Percentiles rank a stretch among this genome's conserved stretches.
These are phyloP conservation scores for Hypseocharis bilobata DNA, from an alignment of 441 rosid species.

Conservation along the genomic window DNA sequence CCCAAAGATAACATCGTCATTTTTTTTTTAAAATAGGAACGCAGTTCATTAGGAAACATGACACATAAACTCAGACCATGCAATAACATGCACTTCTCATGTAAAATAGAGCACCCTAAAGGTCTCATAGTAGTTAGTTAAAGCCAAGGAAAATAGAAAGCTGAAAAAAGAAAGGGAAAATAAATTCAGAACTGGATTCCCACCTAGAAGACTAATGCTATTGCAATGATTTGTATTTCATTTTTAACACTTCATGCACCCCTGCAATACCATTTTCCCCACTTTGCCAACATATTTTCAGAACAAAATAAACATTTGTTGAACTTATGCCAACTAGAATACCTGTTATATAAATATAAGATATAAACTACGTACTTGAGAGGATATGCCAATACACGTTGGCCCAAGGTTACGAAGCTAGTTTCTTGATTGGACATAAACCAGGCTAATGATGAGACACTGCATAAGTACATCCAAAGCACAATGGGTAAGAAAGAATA, in stretches of 20 bases:
- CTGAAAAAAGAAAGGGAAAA: background rate
- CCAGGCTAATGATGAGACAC: slow-evolving; percentile 92
- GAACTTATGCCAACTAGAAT: background rate
- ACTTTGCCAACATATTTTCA: background rate
- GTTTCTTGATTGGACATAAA: slow-evolving; percentile 97
- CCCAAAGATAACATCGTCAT: background rate
- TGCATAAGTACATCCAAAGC: slow-evolving; percentile 25
- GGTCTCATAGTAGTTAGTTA: background rate
- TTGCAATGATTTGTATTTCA: background rate
- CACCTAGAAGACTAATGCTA: background rate
- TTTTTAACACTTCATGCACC: background rate
- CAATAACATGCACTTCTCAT: background rate
- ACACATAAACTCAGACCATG: background rate
- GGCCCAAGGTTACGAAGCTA: slow-evolving; percentile 93
- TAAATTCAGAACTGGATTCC: background rate
- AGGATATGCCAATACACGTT: slow-evolving; percentile 90
- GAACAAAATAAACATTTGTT: background rate
- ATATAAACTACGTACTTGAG: slow-evolving; percentile 55
- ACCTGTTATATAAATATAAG: slow-evolving; percentile 9
- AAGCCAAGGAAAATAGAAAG: no score
- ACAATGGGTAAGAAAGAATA: slow-evolving; percentile 7
- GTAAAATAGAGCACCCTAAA: background rate
- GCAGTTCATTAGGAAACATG: background rate
- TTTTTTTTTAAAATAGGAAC: no score
- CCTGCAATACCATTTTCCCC: background rate